Evolutionary conservation across 2,329 filamentous ascomycete genomes (phyloP), one percentile per base, ranked within the genome.

Genomic region (Apiospora rasikravindrae): DNA sequence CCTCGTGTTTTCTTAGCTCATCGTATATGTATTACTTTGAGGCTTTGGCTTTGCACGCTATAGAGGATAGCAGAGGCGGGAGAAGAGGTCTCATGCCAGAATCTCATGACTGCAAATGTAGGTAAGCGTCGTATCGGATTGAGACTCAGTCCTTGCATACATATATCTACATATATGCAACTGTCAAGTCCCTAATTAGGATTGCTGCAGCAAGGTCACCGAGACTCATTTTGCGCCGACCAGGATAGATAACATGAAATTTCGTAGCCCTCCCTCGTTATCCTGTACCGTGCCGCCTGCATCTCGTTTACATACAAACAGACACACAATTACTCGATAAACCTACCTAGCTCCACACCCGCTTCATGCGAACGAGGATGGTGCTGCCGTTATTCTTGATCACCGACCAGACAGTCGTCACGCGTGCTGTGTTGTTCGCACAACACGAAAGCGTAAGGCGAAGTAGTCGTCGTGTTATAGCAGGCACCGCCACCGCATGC

Each of bases 121-220:
- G 51, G 26, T 8, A 19, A 14, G 29, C n/a, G 29, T 64, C 29
- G 29, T 64, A 64, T 64, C 53, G 53, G 19, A 64, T n/a, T 64
- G 53, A 64, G 53, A 37, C 53, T 64, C 53, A 11, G 53, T 37
- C 53, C 19, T 37, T 64, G 29, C 53, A 37, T 64, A n/a, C 16
- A 37, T 37, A 37, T 11, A 29, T 16, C 2, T 33, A 37, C 37
- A 33, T 29, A 33, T 57, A 29, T 29, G 53, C n/a, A n/a, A n/a
- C 19, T 64, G 16, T 64, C 33, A 40, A 37, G 53, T 16, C 29
- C 16, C 29, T 10, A 16, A 64, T 37, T 33, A 37, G 19, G 57
- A 64, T 64, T 64, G 29, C 57, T 64, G 57, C 53, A 64, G 57
- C 33, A 64, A 61, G 26, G 53, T 33, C 29, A n/a, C 29, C 16